These are phyloP conservation scores for Incumbomyces delicatus DNA, from an alignment of 2,329 filamentous ascomycete genomes.

Conservation along the genomic window DNA sequence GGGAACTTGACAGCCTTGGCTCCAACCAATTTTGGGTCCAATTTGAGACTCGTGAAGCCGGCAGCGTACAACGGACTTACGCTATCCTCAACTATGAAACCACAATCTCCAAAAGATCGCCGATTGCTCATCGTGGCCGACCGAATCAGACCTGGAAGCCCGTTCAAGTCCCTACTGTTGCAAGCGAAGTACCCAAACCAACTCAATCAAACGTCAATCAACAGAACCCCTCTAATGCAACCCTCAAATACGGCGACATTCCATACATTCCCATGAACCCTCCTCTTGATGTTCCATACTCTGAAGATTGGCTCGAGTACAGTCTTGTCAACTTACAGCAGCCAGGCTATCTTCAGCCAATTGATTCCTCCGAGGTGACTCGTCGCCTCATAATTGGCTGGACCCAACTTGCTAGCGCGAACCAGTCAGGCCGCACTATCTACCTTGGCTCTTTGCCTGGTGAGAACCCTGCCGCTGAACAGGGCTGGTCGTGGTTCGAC, in stretches of 20 bases:
- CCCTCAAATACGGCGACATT: slow-evolving; percentile 4
- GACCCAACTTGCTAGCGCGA: slow-evolving; percentile 36
- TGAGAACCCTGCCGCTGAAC: neutral
- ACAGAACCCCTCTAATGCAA: slow-evolving; percentile 5
- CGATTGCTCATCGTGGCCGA: neutral
- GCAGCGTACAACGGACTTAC: slow-evolving; percentile 18
- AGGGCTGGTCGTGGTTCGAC: slow-evolving; percentile 12
- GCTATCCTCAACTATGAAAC: slow-evolving; percentile 23
- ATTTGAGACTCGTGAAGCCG: slow-evolving; percentile 22
- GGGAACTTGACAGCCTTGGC: slow-evolving; percentile 17
- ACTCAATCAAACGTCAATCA: slow-evolving; percentile 6
- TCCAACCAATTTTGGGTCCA: slow-evolving; percentile 39
- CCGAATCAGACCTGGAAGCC: slow-evolving; percentile 1
- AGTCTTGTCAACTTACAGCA: slow-evolving; percentile 15
- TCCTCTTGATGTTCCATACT: slow-evolving; percentile 3
- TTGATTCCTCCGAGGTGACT: slow-evolving; percentile 34
- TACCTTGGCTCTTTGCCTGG: slow-evolving; percentile 6
- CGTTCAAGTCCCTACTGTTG: slow-evolving; percentile 1
- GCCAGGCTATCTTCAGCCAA: slow-evolving; percentile 17
- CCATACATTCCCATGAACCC: slow-evolving; percentile 5
- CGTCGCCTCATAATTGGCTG: slow-evolving; percentile 36
- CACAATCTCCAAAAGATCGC: neutral
- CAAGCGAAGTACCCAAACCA: slow-evolving; percentile 2
- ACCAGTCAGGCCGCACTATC: slow-evolving; percentile 3
- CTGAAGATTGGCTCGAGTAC: slow-evolving; percentile 21